These are phyloP conservation scores for Coemansia sp. DNA, from an alignment of 192 early-diverging fungal species.

Conservation along the genomic window DNA sequence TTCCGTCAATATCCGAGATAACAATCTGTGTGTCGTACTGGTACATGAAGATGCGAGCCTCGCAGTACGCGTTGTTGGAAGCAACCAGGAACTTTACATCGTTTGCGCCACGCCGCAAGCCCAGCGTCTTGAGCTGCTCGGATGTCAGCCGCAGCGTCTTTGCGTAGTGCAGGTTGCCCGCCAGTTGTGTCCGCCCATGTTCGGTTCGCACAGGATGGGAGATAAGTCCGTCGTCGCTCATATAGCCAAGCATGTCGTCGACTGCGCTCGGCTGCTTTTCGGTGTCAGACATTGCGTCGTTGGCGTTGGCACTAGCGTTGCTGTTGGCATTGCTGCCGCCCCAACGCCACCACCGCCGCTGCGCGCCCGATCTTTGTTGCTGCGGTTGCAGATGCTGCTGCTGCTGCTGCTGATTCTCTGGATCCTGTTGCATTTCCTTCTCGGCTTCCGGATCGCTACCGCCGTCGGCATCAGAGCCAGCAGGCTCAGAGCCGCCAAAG, in stretches of 20 bases:
- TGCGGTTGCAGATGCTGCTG: not conserved
- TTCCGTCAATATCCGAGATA: constrained; percentile 98
- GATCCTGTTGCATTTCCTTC: not conserved
- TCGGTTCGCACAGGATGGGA: constrained; percentile 20
- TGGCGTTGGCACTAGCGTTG: not conserved
- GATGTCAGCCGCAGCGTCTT: constrained; percentile 92
- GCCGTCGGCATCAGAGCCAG: not conserved
- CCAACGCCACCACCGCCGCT: constrained; percentile 42
- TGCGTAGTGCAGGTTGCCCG: constrained; percentile 59
- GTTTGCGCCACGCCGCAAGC: constrained; percentile 85
- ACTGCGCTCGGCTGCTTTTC: not conserved
- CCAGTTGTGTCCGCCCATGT: constrained; percentile 10
- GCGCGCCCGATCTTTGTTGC: constrained; percentile 16
- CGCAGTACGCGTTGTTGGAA: constrained; percentile 73
- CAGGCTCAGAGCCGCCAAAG: constrained; percentile 20
- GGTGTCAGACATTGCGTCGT: not conserved
- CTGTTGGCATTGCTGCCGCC: not conserved
- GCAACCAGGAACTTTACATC: constrained; percentile 86
- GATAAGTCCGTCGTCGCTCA: constrained; percentile 38
- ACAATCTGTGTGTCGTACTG: constrained; percentile 82
- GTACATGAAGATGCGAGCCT: constrained; percentile 90
- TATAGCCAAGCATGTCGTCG: constrained; percentile 29
- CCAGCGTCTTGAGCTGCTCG: constrained; percentile 82
- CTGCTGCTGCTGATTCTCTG: not conserved
- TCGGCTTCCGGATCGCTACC: not conserved